Percentiles rank a stretch among this genome's conserved stretches.
Conservation (phyloP, 306 rosid species). For the Mucuna pruriens region DNA sequence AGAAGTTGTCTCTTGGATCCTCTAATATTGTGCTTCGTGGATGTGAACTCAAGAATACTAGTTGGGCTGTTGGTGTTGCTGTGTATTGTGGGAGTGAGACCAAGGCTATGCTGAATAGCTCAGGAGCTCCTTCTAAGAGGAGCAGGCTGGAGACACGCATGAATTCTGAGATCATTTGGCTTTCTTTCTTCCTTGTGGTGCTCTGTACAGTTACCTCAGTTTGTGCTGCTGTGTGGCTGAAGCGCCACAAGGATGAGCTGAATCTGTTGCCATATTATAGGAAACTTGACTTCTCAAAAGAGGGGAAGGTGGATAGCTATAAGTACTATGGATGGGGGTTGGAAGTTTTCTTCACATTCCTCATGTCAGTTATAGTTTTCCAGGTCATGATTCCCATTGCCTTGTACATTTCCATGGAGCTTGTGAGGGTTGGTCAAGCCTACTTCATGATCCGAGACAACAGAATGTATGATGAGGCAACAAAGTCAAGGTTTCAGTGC, state of each 20-base stretch:
- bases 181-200: conserved; percentile 70
- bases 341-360: conserved; percentile 84
- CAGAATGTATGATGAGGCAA: conserved; percentile 74
- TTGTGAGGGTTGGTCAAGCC: conserved; percentile 94
- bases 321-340: conserved; percentile 78
- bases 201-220: conserved; percentile 71
- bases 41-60: conserved; percentile 89
- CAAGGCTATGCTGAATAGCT: conserved; percentile 87
- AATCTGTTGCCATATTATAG: conserved; percentile 71
- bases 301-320: conserved; percentile 45
- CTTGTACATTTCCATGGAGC: conserved; percentile 95
- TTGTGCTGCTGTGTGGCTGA: conserved; percentile 88
- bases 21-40: conserved; percentile 90
- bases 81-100: conserved; percentile 90
- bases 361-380: conserved; percentile 92
- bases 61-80: conserved; percentile 89
- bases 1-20: conserved; percentile 83
- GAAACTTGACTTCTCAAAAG: conserved; percentile 49
- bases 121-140: conserved; percentile 97
- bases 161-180: conserved; percentile 79
- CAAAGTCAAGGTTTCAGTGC: conserved; percentile 86
- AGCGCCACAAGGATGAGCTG: conserved; percentile 55
- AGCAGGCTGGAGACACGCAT: conserved; percentile 91
- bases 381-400: conserved; percentile 99
- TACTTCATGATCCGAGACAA: conserved; percentile 85